A percentile compares a stretch with the other conserved stretches of the same genome.
Conservation (phyloP, 495 filamentous ascomycete species). For the Cercophora scortea region DNA sequence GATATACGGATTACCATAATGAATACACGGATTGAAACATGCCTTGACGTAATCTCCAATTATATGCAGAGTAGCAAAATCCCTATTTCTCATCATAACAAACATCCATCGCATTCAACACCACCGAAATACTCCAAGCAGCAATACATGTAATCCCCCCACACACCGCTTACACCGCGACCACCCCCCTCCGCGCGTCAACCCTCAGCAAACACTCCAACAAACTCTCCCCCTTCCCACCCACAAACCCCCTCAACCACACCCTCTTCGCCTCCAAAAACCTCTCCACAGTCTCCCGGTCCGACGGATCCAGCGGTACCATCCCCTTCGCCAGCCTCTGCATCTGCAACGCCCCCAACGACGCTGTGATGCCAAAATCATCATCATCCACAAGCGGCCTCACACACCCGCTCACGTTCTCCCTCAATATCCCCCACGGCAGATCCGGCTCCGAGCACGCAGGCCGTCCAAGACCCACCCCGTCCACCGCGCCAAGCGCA, state of each 20-base stretch:
- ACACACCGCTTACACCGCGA: no score
- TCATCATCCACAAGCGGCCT: not conserved
- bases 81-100: no score
- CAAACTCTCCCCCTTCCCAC: not conserved
- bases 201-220: not conserved
- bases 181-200: no score
- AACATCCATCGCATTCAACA: no score
- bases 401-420: not conserved
- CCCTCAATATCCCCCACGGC: constrained; percentile 23
- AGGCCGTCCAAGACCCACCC: constrained; percentile 48
- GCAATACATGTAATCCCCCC: no score
- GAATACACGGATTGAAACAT: no score
- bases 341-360: constrained; percentile 3
- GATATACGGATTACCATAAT: no score
- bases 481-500: constrained; percentile 48
- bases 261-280: not conserved
- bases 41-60: no score
- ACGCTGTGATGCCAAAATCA: constrained; percentile 1
- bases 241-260: not conserved
- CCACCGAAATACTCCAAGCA: no score
- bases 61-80: no score
- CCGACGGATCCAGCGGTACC: not conserved
- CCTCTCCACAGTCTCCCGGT: not conserved
- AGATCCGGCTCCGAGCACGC: constrained; percentile 45
- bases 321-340: not conserved